phyloP scores from a whole-genome alignment of 2,329 filamentous ascomycete genomes.

The Colletotrichum melonis region DNA sequence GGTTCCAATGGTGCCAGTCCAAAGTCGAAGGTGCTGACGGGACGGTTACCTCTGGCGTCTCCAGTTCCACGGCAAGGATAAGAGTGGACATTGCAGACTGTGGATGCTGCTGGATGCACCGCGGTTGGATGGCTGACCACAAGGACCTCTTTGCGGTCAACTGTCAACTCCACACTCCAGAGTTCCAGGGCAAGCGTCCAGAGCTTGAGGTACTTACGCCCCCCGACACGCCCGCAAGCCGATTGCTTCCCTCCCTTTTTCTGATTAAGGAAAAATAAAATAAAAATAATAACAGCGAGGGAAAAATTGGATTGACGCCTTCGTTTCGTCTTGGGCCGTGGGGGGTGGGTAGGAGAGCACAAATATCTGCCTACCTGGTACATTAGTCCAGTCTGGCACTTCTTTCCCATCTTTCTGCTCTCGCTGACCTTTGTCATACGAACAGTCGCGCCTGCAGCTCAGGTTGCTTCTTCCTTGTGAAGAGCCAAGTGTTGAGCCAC shows the following conservation, averaged over 20 bases:
- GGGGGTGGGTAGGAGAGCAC: not conserved
- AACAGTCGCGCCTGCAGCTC: not conserved
- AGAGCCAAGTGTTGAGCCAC: constrained; percentile 14
- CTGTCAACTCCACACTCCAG: constrained; percentile 20
- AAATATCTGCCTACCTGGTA: constrained; percentile 7
- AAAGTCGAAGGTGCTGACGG: not conserved
- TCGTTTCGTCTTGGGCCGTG: constrained; percentile 1
- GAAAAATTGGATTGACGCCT: constrained; percentile 14
- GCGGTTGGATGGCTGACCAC: constrained; percentile 18
- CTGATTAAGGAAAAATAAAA: constrained; percentile 6
- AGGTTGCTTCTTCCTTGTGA: not conserved
- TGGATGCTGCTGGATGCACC: constrained; percentile 10
- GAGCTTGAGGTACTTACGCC: not conserved
- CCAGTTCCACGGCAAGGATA: constrained; percentile 8
- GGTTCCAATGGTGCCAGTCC: not conserved
- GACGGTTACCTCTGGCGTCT: not conserved
- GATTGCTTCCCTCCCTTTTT: constrained; percentile 17
- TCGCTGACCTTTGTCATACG: not conserved
- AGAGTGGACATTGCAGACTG: not conserved
- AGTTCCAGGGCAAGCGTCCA: not conserved
- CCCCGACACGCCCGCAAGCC: constrained; percentile 25
- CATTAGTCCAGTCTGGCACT: not conserved
- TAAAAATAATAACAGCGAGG: not conserved
- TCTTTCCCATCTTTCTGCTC: not conserved
- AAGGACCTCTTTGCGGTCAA: constrained; percentile 8